Evolutionary conservation across 768 basidiomycete genomes (phyloP).

Genomic region (Gelatoporia subvermispora): DNA sequence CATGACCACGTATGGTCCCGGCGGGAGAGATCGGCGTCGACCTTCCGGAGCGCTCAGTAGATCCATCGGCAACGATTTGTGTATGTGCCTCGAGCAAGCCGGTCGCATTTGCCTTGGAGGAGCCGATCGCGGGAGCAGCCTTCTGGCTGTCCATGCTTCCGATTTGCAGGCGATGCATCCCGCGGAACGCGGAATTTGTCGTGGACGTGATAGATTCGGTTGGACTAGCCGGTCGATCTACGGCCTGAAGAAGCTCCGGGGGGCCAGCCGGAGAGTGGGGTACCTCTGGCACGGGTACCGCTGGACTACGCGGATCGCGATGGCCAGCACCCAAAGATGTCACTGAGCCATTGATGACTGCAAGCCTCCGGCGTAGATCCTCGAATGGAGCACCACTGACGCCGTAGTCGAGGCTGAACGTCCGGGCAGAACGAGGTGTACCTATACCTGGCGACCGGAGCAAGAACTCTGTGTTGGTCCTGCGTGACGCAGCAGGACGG

Average conservation of each 20-base stretch:
- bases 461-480: slow-evolving; percentile 20
- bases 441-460: slow-evolving; percentile 42
- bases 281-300: slow-evolving; percentile 32
- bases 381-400: slow-evolving; percentile 61
- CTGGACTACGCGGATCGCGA: slow-evolving; percentile 40
- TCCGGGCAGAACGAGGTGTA: slow-evolving; percentile 44
- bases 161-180: slow-evolving; percentile 59
- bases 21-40: slow-evolving; percentile 71
- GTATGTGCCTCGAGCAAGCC: slow-evolving; percentile 79
- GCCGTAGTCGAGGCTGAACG: slow-evolving; percentile 43
- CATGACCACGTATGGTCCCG: slow-evolving; percentile 45
- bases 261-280: slow-evolving; percentile 13
- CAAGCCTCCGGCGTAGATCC: slow-evolving; percentile 72
- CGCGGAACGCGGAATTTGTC: slow-evolving; percentile 48
- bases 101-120: slow-evolving; percentile 76
- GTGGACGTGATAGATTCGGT: slow-evolving; percentile 79
- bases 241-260: slow-evolving; percentile 24
- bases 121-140: slow-evolving; percentile 85
- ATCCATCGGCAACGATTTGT: slow-evolving; percentile 59
- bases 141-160: slow-evolving; percentile 76
- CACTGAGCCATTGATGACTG: slow-evolving; percentile 67
- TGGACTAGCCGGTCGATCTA: slow-evolving; percentile 70
- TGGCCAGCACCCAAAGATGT: slow-evolving; percentile 53
- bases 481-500: slow-evolving; percentile 21
- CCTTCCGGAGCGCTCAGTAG: slow-evolving; percentile 69